Base-by-base conservation (phyloP, 768 basidiomycete genomes). In the Boletus barrowsii region DNA sequence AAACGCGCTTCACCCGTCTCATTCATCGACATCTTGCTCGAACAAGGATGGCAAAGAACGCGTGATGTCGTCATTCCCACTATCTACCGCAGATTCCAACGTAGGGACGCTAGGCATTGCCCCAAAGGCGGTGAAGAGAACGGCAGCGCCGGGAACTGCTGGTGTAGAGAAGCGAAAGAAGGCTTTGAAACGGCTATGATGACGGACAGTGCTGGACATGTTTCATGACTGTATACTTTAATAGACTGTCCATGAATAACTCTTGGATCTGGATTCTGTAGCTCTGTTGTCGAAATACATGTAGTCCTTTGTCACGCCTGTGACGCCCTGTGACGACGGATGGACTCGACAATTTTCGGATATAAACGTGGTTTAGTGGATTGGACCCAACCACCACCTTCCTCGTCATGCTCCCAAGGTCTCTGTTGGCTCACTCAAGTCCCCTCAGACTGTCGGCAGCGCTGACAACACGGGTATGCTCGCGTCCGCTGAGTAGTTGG, bases 121-220 rank as follows among this genome's bases (percentile, higher is more conserved):
- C 13, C 73, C 79, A 10, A 91, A 89, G 67, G 81, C 87, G 0
- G 78, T 87, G 48, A 91, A 90, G 71, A 75, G 89, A 47, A 60
- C 68, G 5, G 77, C 83, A 15, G 83, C 86, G 1, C 79, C 83
- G 0, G 78, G 79, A 2, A 74, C 72, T 11, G 79, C 76, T 3
- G 83, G 83, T 2, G 83, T 81, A 4, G 90, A 91, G 72, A 93
- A 93, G 75, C 77, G 91, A 69, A 93, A 93, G 80, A 93, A 92
- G 77, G 91, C 90, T 5, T 72, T 93, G 61, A 93, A 89, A 72
- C 77, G 90, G 58, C 71, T 93, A 69, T 93, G 62, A 71, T 14
- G 30, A 41, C 39, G 50, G 46, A 53, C 18, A 10, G 41, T 51
- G 39, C 54, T 30, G 52, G 55, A 44, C 49, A 46, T 24, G 17